These are phyloP conservation scores for Ceratocystis diversiconidia DNA, from an alignment of 2,329 filamentous ascomycete genomes.

Conservation along the genomic window DNA sequence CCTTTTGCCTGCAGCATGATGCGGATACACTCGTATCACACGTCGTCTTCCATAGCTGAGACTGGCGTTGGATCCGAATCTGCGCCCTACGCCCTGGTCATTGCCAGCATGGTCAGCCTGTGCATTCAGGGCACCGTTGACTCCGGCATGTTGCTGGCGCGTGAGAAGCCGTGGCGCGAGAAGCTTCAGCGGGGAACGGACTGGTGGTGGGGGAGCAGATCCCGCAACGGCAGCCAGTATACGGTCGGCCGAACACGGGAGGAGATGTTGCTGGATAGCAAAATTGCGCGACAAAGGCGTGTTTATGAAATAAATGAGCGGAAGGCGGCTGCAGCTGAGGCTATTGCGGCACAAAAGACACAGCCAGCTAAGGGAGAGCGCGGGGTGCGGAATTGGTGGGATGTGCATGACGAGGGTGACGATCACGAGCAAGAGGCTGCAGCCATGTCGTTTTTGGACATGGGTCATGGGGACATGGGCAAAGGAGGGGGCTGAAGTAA, in stretches of 20 bases:
- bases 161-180: slow-evolving; percentile 49
- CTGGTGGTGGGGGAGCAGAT: slow-evolving; percentile 18
- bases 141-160: slow-evolving; percentile 50
- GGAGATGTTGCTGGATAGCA: slow-evolving; percentile 38
- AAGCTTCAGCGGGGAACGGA: slow-evolving; percentile 11
- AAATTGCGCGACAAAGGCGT: slow-evolving; percentile 34
- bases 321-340: slow-evolving; percentile 7
- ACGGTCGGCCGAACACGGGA: slow-evolving; percentile 35
- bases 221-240: slow-evolving; percentile 15
- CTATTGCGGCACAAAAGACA: slow-evolving; percentile 20
- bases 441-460: slow-evolving; percentile 2
- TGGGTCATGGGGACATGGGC: too few species aligned
- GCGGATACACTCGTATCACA: slow-evolving; percentile 33
- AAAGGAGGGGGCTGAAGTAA: neutral
- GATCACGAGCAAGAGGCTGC: neutral
- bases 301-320: slow-evolving; percentile 32
- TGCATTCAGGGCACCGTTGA: slow-evolving; percentile 54
- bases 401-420: slow-evolving; percentile 24
- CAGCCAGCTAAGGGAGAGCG: neutral
- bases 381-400: slow-evolving; percentile 27
- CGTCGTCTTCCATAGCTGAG: slow-evolving; percentile 19
- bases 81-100: slow-evolving; percentile 39
- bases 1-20: slow-evolving; percentile 54
- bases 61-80: slow-evolving; percentile 12
- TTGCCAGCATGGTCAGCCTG: slow-evolving; percentile 43